Evolutionary conservation across 1,284 basidiomycete species (phyloP), one percentile per base, ranked within the genome.

Genomic region (Ustilago trichophora): DNA sequence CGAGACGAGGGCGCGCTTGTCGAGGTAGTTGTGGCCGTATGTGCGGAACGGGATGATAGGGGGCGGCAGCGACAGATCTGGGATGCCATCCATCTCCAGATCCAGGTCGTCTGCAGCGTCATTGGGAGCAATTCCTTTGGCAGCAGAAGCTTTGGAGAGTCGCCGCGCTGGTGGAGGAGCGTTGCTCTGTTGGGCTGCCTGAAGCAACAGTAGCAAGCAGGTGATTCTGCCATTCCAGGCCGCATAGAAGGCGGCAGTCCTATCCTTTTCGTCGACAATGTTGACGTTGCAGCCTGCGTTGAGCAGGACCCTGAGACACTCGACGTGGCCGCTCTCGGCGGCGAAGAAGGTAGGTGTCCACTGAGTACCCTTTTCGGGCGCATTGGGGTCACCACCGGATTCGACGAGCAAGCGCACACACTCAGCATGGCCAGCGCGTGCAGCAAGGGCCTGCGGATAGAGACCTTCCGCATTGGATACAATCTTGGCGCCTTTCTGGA

Each of bases 321-420:
- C 85, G 22, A 86, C 83, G 74, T 90, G 91, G 1, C 96, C 95
- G 67, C 92, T 90, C 26, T 93, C 89, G 1, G 94, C 91, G 4
- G 96, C 93, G 81, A 98, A 95, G 81, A 96, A 94, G 43, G 98
- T 85, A 16, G 96, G 95, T 7, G 95, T 98, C 93, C 96, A 98
- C 80, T 95, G 91, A 77, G 96, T 92, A 93, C 76, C 76, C 82
- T 96, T 98, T 85, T 99, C 95, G 5, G 89, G 88, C 21, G 88
- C 86, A 80, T 98, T 69, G 6, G 71, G 66, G 26, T 79, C 73
- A 19, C 72, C 76, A 3, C 67, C 83, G 73, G 48, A 83, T 77
- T 55, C 82, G 74, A 93, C 84, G n/a, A 99, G 87, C 9, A 95
- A 82, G 51, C 84, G 85, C 76, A 94, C 92, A 21, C 96, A 88